Percentiles rank a stretch among this genome's conserved stretches.
phyloP scores from a whole-genome alignment of 2,329 filamentous ascomycete species.

The Fusarium napiforme region DNA sequence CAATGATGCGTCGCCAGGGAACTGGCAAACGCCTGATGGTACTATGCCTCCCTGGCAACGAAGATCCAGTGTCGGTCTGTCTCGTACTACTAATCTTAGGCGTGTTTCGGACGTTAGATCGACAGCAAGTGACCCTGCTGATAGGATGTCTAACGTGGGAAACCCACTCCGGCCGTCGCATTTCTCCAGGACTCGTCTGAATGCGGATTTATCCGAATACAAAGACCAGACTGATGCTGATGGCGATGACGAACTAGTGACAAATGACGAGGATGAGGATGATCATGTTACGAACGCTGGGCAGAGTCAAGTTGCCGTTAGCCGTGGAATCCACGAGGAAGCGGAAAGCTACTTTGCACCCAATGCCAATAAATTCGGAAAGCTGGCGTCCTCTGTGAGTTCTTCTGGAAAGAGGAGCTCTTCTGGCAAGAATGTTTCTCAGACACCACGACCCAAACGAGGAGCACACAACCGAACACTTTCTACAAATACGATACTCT shows the following conservation, averaged over 20 bases:
- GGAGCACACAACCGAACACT: slow-evolving; percentile 75
- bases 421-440: slow-evolving; percentile 43
- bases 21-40: slow-evolving; percentile 63
- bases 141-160: slow-evolving; percentile 66
- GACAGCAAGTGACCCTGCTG: slow-evolving; percentile 71
- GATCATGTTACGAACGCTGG: slow-evolving; percentile 60
- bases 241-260: slow-evolving; percentile 89
- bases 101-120: slow-evolving; percentile 68
- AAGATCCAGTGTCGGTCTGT: slow-evolving; percentile 64
- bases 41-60: slow-evolving; percentile 60
- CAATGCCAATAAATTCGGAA: slow-evolving; percentile 55
- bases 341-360: slow-evolving; percentile 67
- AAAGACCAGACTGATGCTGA: slow-evolving; percentile 82
- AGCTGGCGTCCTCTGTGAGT: slow-evolving; percentile 49
- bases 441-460: slow-evolving; percentile 51
- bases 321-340: slow-evolving; percentile 47
- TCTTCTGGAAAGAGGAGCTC: slow-evolving; percentile 48
- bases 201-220: slow-evolving; percentile 51
- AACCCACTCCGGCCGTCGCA: slow-evolving; percentile 43
- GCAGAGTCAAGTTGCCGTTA: slow-evolving; percentile 46
- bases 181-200: slow-evolving; percentile 54
- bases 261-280: slow-evolving; percentile 78
- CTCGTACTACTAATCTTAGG: slow-evolving; percentile 59
- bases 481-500: slow-evolving; percentile 86
- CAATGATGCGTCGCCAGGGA: slow-evolving; percentile 56